Base-by-base conservation (phyloP, 331 rosid species). In the Pyrus hybrid region DNA sequence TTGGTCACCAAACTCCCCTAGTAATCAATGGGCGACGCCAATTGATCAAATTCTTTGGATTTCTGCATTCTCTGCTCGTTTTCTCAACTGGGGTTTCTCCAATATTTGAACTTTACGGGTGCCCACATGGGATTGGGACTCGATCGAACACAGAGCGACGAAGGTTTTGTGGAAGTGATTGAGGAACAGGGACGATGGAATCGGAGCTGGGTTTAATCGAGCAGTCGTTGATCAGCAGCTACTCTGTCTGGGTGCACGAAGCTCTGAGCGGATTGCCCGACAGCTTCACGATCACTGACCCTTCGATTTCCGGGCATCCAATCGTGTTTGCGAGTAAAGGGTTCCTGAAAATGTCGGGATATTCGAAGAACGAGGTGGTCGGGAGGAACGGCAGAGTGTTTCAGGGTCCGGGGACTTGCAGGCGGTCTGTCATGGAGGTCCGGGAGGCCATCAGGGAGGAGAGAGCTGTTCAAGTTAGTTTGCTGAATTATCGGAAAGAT, bases 371-470 rank as follows among this genome's bases (percentile, higher is more conserved):
- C 20, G 99, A 95, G 77, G 98, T 95, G 66, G 63, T 92, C 16
- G 99, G 98, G 11, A 81, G 23, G 68, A 81, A 83, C 30, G 98
- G 90, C 2, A 79, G 89, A 73, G 29, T 92, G 14, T 95, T 95
- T 70, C 99, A 95, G 47, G 99, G 99, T 5, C 90, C 90, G 0
- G 70, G 63, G 23, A 95, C 99, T 20, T 73, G 86, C 61, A 67
- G 97, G 37, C 81, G 93, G 62, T 78, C 98, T 60, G 89, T 92
- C 7, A 75, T 91, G 82, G 91, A 85, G 65, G 84, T 95, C 49
- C 86, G 97, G 5, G 99, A 95, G 89, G 99, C 98, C 2, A 82
- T 95, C 17, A 69, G 98, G 23, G 89, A 86, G 30, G 99, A 92
- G 80, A 84, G 87, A 53, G 69, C 33, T 28, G 28, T 83, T 43